A percentile compares a stretch with the other conserved stretches of the same genome.
Evolutionary conservation across 139 green algal species (phyloP).

Genomic region (Axilococcus clingmanii): DNA sequence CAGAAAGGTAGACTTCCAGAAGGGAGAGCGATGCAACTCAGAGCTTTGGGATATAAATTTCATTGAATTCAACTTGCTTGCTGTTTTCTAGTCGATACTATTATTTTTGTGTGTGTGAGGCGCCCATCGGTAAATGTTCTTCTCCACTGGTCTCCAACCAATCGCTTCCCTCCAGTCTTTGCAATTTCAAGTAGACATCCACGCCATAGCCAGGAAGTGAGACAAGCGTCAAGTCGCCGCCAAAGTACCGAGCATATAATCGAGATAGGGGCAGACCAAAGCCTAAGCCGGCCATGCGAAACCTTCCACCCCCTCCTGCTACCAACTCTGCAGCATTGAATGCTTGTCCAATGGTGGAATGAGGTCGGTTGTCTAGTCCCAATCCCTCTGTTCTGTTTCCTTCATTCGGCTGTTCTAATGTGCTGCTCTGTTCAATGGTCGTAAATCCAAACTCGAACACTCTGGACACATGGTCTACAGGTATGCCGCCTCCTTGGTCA

Average conservation of each 20-base stretch:
- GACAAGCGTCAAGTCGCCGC: conserved; percentile 53
- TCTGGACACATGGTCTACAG: conserved; percentile 22
- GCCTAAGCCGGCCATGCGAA: conserved; percentile 64
- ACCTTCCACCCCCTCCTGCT: conserved; percentile 14
- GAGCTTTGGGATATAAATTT: conserved; percentile 9
- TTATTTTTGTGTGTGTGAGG: too few relatives aligned
- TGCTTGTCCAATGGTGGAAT: conserved; percentile 3
- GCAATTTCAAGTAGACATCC: conserved; percentile 63
- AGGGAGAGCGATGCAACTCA: conserved; percentile 16
- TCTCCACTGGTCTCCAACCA: too few relatives aligned
- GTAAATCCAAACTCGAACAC: conserved; percentile 70
- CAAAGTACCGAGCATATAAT: conserved; percentile 83
- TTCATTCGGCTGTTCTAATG: neutral
- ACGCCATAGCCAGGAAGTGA: conserved; percentile 68
- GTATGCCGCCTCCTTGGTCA: conserved; percentile 76
- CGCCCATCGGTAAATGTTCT: too few relatives aligned
- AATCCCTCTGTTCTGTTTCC: conserved; percentile 7
- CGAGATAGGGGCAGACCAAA: conserved; percentile 82
- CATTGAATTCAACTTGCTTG: neutral
- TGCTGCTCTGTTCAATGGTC: neutral
- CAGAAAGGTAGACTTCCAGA: conserved; percentile 10
- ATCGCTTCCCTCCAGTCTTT: too few relatives aligned
- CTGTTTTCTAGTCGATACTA: too few relatives aligned
- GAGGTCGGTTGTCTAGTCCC: conserved; percentile 8
- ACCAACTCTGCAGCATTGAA: conserved; percentile 1